A percentile compares a stretch with the other conserved stretches of the same genome.
These are phyloP conservation scores for Starmerella tilneyi DNA, from an alignment of 805 yeast genomes.

Conservation along the genomic window DNA sequence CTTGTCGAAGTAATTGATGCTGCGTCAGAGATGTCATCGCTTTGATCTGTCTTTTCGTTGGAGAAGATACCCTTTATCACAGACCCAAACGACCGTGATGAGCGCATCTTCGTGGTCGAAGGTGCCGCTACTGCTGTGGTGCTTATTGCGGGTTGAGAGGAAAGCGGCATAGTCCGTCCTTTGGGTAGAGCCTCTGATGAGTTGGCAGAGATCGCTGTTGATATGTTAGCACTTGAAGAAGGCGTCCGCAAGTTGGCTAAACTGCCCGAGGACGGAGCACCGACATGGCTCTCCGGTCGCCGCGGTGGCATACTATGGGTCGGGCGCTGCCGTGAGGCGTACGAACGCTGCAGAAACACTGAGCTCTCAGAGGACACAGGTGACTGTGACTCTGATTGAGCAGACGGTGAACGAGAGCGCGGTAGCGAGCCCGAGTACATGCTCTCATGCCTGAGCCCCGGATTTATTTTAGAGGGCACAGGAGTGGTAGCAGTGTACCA, in stretches of 20 bases:
- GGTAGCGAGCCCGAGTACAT: too few species aligned
- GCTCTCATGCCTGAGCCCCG: background rate
- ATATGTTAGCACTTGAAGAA: background rate
- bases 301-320: conserved; percentile 1
- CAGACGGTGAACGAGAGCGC: background rate
- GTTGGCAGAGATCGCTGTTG: background rate
- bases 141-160: too few species aligned
- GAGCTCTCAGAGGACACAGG: background rate
- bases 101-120: background rate
- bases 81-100: conserved; percentile 12
- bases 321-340: conserved; percentile 5
- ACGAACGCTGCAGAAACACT: background rate
- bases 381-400: too few species aligned
- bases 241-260: background rate
- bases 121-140: too few species aligned
- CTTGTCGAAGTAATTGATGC: conserved; percentile 25
- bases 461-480: background rate
- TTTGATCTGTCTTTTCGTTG: background rate
- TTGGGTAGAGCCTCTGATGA: too few species aligned
- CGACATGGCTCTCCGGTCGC: conserved; percentile 1
- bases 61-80: conserved; percentile 4
- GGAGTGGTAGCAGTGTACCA: conserved; percentile 1
- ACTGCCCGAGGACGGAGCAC: background rate
- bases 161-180: too few species aligned
- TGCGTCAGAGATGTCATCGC: conserved; percentile 17